These are phyloP conservation scores for Solanum hybrid DNA, from an alignment of 305 asterid genomes.

Conservation along the genomic window DNA sequence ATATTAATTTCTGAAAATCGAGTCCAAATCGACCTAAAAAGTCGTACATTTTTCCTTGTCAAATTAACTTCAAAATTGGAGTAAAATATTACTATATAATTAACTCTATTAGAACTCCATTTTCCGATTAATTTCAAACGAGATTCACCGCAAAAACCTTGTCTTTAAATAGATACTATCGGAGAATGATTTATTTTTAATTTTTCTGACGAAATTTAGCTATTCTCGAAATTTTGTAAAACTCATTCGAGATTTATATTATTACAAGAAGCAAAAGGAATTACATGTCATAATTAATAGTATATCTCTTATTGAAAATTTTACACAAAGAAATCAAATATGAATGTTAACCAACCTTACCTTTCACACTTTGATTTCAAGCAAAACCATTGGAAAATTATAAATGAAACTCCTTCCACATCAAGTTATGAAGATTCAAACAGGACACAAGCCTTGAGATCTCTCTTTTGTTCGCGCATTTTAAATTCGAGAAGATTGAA, in stretches of 20 bases:
- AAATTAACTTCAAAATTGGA: not conserved
- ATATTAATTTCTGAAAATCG: too few species aligned
- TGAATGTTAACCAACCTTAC: not conserved
- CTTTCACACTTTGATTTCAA: not conserved
- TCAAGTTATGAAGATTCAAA: not conserved
- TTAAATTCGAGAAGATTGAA: conserved; percentile 18
- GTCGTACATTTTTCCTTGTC: too few species aligned
- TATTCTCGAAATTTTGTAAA: not conserved
- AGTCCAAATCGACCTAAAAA: not conserved
- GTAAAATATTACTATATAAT: too few species aligned
- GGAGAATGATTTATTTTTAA: not conserved
- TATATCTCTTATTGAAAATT: not conserved
- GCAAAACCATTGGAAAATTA: not conserved
- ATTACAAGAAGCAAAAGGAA: not conserved
- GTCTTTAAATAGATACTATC: not conserved
- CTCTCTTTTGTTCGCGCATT: not conserved
- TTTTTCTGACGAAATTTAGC: too few species aligned
- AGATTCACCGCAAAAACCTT: not conserved
- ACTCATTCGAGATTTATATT: too few species aligned
- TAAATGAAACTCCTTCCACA: too few species aligned
- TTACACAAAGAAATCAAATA: not conserved
- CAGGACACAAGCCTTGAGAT: not conserved
- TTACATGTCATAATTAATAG: not conserved
- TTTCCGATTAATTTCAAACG: not conserved
- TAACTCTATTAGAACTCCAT: not conserved